Evolutionary conservation across 257 asterid species (phyloP), one percentile per base, ranked within the genome.

Genomic region (Ophiorrhiza pumila): DNA sequence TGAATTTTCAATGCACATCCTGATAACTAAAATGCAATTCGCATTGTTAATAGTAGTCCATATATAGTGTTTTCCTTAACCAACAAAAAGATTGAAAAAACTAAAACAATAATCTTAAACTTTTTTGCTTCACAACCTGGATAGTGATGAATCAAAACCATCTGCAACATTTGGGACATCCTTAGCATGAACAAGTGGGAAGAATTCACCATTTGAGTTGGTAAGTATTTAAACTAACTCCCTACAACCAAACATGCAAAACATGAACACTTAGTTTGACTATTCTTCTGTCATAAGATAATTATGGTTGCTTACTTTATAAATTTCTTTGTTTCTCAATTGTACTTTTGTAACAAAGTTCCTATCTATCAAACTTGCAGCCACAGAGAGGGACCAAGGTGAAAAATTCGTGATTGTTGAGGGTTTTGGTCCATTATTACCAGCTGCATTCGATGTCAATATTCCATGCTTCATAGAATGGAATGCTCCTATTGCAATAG

Each of bases 141-240:
- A 87, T 2, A 39, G 2, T 56, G 79, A 52, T 66, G 81, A 47
- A 57, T 65, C 39, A 56, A 55, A 76, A 35, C 87, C 87, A 9
- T 74, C 80, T 4, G 81, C 55, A 13, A 71, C 78, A 73, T 85
- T 88, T 34, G 91, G 87, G 31, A 88, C 96, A 37, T 88, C 90
- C 66, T 95, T 91, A 50, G 89, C 97, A 87, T 91, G 85, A 27
- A 91, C 81, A 25, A 91, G 76, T 15, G 96, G 95, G 37, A 87
- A 83, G 4, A 77, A 63, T 35, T 80, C 73, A 25, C 79, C 84
- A 15, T 83, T n/a, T 78, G 45, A 82, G 83, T n/a, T 86, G 84
- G 50, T 87, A 91, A 18, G 91, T 72, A 27, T 91, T 91, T 59
- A 89, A 77, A n/a, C 78, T 72, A 27, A 80, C 79, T 49, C 96